These are phyloP conservation scores for Biscutella laevigata DNA, from an alignment of 441 rosid genomes.

Conservation along the genomic window DNA sequence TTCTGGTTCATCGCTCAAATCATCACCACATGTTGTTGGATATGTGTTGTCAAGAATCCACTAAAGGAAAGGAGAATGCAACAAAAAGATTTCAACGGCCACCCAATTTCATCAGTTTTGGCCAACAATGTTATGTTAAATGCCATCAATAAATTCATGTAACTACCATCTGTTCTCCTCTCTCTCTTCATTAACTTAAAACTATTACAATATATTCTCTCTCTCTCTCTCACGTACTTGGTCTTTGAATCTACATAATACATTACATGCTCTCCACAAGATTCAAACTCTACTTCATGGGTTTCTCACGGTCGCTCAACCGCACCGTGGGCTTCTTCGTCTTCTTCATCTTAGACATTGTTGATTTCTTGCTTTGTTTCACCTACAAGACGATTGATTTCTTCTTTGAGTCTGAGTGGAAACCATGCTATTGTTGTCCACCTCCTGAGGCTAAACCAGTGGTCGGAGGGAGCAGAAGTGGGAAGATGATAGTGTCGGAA, in stretches of 20 bases:
- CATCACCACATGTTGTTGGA: slow-evolving; percentile 24
- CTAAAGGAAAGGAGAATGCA: neutral
- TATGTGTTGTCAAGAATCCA: slow-evolving; percentile 1
- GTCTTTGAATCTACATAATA: slow-evolving; percentile 19
- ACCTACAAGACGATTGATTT: slow-evolving; percentile 61
- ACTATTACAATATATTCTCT: slow-evolving; percentile 2
- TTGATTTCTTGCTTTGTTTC: slow-evolving; percentile 62
- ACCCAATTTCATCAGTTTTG: slow-evolving; percentile 27
- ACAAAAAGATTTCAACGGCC: slow-evolving; percentile 25
- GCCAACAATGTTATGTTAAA: slow-evolving; percentile 26
- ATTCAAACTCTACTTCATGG: slow-evolving; percentile 41
- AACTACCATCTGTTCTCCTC: slow-evolving; percentile 22
- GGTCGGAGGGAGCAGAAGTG: slow-evolving; percentile 37
- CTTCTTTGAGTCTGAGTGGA: slow-evolving; percentile 78
- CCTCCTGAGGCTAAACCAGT: slow-evolving; percentile 54
- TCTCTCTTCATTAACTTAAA: slow-evolving; percentile 20
- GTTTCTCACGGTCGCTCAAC: slow-evolving; percentile 48
- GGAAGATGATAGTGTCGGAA: slow-evolving; percentile 72
- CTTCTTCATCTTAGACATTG: slow-evolving; percentile 68
- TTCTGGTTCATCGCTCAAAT: too few species aligned
- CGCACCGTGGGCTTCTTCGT: slow-evolving; percentile 64
- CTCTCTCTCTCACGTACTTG: slow-evolving; percentile 23
- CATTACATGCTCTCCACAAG: slow-evolving; percentile 19
- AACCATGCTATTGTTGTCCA: slow-evolving; percentile 70
- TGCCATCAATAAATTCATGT: slow-evolving; percentile 31